A percentile compares a stretch with the other conserved stretches of the same genome.
phyloP scores from a whole-genome alignment of 2,329 filamentous ascomycete genomes.

The Blastomyces gilchristii region DNA sequence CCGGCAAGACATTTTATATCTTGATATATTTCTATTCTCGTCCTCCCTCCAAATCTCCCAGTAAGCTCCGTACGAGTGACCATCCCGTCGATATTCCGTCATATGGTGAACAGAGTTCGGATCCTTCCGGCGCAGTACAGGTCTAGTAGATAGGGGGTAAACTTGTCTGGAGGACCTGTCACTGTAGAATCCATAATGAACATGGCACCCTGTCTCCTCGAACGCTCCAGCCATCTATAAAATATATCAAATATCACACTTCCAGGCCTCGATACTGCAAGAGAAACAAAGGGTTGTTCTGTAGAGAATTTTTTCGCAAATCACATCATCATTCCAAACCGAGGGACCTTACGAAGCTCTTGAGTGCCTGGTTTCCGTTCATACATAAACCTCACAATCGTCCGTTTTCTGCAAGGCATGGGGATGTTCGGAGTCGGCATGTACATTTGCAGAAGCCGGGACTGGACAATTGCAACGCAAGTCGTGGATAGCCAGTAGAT shows the following conservation, averaged over 20 bases:
- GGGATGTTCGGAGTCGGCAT: constrained; percentile 29
- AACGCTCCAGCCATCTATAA: neutral
- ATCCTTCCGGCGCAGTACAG: neutral
- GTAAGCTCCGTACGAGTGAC: neutral
- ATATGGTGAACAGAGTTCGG: neutral
- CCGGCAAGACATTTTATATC: neutral
- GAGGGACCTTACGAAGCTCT: neutral
- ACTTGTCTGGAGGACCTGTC: neutral
- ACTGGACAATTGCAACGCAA: constrained; percentile 34
- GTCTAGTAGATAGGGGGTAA: neutral
- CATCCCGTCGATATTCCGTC: neutral
- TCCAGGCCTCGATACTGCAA: neutral
- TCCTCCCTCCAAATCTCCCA: neutral
- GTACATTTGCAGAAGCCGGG: constrained; percentile 29
- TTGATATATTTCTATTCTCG: neutral
- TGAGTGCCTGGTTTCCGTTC: neutral
- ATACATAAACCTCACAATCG: neutral
- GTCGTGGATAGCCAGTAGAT: constrained; percentile 43
- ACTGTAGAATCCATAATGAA: neutral
- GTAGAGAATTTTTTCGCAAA: neutral
- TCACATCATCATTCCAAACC: neutral
- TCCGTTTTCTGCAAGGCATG: constrained; percentile 18
- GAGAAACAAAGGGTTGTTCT: neutral
- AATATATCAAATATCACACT: neutral
- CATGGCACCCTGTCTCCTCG: too few relatives aligned